Percentiles rank a stretch among this genome's conserved stretches.
Evolutionary conservation across 164 flowering plant species (phyloP).

Genomic region (Cinnamomum chago): DNA sequence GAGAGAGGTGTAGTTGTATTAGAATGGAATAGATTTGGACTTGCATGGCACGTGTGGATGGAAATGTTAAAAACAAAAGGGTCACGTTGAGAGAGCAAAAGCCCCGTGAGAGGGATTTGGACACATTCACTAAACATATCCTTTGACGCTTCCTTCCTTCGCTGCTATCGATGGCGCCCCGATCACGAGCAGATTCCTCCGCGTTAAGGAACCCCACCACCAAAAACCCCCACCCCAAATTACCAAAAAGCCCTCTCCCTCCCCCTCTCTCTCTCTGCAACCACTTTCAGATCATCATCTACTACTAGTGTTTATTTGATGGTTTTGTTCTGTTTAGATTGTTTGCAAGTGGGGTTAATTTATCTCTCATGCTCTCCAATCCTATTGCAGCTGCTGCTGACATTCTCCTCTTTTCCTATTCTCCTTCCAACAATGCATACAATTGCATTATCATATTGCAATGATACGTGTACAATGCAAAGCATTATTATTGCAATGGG

Average conservation of each 20-base stretch:
- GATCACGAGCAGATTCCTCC: conserved; percentile 33
- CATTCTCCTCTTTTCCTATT: neutral
- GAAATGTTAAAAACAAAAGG: conserved; percentile 8
- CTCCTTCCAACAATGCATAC: too few species aligned
- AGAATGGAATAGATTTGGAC: conserved; percentile 5
- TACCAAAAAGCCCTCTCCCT: neutral
- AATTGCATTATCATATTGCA: too few species aligned
- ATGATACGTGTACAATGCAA: too few species aligned
- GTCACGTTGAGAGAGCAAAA: conserved; percentile 18
- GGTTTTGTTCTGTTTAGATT: too few species aligned
- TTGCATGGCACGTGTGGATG: conserved; percentile 8
- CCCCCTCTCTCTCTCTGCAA: neutral
- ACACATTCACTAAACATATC: conserved; percentile 21
- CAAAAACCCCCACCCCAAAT: neutral
- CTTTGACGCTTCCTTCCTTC: conserved; percentile 35
- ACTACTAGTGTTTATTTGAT: neutral
- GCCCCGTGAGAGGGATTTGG: conserved; percentile 46
- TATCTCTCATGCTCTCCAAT: too few species aligned
- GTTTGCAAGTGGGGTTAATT: neutral
- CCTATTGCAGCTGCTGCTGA: neutral
- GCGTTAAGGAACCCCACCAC: neutral
- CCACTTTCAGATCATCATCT: neutral
- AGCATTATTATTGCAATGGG: too few species aligned
- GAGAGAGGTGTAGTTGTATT: conserved; percentile 1
- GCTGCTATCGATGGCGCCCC: conserved; percentile 50